phyloP scores from a whole-genome alignment of 345 rosid species.

The Streptanthus diversifolius region DNA sequence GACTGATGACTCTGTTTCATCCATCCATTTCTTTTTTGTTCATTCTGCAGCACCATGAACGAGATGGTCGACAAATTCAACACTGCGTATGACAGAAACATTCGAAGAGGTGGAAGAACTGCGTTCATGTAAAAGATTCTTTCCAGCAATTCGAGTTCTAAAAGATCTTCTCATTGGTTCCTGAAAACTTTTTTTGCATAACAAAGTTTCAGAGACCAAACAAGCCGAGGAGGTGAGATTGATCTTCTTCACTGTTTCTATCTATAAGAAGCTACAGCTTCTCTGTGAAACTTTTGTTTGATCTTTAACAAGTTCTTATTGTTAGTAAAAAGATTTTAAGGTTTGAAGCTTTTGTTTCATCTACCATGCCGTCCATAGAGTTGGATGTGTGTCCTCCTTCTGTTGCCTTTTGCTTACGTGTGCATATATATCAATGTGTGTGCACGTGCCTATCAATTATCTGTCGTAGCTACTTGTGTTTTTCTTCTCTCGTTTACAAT shows the following conservation, averaged over 20 bases:
- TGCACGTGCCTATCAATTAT: neutral
- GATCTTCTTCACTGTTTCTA: neutral
- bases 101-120: constrained; percentile 88
- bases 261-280: neutral
- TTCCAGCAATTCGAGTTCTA: neutral
- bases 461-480: neutral
- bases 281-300: neutral
- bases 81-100: constrained; percentile 87
- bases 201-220: constrained; percentile 3
- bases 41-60: constrained; percentile 74
- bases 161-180: neutral
- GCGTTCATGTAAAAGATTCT: constrained; percentile 55
- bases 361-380: neutral
- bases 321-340: neutral
- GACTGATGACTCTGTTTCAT: constrained; percentile 1
- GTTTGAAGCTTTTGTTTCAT: neutral
- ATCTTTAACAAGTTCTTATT: neutral
- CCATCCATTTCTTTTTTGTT: neutral
- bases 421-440: neutral
- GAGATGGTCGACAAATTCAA: constrained; percentile 95
- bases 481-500: neutral
- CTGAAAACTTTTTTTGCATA: neutral
- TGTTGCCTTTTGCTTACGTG: neutral
- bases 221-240: neutral
- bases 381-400: neutral